Evolutionary conservation across 2,329 filamentous ascomycete species (phyloP).

Genomic region (Epichloe uncinata): DNA sequence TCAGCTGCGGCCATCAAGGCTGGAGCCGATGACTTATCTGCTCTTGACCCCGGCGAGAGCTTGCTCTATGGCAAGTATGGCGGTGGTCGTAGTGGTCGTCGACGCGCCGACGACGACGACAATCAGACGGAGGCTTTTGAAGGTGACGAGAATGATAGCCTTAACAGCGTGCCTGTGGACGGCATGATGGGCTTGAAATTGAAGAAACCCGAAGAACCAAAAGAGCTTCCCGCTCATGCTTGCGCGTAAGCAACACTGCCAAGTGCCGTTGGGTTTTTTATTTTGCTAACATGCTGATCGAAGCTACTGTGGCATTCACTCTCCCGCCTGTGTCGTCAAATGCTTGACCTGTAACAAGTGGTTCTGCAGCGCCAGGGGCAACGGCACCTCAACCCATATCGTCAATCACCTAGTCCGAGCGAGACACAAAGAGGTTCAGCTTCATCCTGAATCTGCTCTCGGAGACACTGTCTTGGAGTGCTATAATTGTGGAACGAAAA

Average conservation of each 20-base stretch:
- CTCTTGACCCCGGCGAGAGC: constrained; percentile 65
- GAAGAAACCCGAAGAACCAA: constrained; percentile 57
- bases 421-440: constrained; percentile 95
- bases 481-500: constrained; percentile 99
- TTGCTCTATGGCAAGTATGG: constrained; percentile 60
- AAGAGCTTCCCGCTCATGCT: constrained; percentile 84
- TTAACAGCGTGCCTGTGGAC: constrained; percentile 71
- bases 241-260: constrained; percentile 58
- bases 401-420: constrained; percentile 96
- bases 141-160: constrained; percentile 63
- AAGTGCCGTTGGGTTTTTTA: not conserved
- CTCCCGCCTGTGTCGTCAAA: constrained; percentile 88
- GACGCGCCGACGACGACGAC: constrained; percentile 76
- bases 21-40: constrained; percentile 59
- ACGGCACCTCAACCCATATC: constrained; percentile 93
- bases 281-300: not conserved
- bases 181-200: constrained; percentile 53
- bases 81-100: constrained; percentile 41
- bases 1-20: constrained; percentile 81
- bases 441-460: constrained; percentile 83
- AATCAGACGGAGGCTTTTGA: constrained; percentile 74
- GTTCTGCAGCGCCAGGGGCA: constrained; percentile 97
- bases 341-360: constrained; percentile 93
- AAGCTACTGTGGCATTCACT: constrained; percentile 95
- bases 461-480: constrained; percentile 96